Percentiles rank a stretch among this genome's conserved stretches.
Evolutionary conservation across 2,329 filamentous ascomycete genomes (phyloP).

Genomic region (Teratosphaeria pseudoeucalypti): DNA sequence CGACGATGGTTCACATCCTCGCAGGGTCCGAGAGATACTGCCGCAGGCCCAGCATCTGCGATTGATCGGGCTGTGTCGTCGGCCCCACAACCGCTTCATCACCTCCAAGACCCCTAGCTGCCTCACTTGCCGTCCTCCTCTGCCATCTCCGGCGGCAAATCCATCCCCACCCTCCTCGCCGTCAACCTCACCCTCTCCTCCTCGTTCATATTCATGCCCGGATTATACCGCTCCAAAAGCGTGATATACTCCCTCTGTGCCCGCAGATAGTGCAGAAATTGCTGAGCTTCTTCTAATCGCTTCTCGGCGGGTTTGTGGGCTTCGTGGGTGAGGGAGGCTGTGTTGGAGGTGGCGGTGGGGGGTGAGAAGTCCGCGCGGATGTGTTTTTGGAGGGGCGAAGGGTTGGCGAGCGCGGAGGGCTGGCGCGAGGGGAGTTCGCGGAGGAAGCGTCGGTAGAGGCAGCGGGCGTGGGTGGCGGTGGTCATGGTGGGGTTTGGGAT

Average conservation of each 20-base stretch:
- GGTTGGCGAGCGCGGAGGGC: constrained; percentile 39
- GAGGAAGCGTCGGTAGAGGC: constrained; percentile 78
- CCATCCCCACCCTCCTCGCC: constrained; percentile 80
- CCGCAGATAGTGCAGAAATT: constrained; percentile 68
- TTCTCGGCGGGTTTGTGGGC: constrained; percentile 18
- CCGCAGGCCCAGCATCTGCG: too few species aligned
- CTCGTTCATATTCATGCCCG: constrained; percentile 78
- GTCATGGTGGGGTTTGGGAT: constrained; percentile 19
- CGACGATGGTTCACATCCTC: too few species aligned
- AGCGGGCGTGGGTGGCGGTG: constrained; percentile 46
- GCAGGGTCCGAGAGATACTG: too few species aligned
- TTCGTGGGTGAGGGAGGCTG: constrained; percentile 6
- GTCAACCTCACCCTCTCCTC: constrained; percentile 73
- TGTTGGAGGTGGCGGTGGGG: constrained; percentile 1
- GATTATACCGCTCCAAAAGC: constrained; percentile 85
- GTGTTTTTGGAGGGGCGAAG: constrained; percentile 59
- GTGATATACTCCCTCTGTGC: constrained; percentile 78
- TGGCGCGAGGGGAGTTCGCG: constrained; percentile 74
- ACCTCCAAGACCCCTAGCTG: not conserved
- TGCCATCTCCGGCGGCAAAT: constrained; percentile 56
- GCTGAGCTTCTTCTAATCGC: constrained; percentile 51
- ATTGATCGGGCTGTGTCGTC: too few species aligned
- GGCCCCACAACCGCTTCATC: too few species aligned
- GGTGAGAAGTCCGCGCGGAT: constrained; percentile 55
- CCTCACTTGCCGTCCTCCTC: constrained; percentile 1